Evolutionary conservation across 768 basidiomycete species (phyloP).

Genomic region (Kockovaella imperatae): DNA sequence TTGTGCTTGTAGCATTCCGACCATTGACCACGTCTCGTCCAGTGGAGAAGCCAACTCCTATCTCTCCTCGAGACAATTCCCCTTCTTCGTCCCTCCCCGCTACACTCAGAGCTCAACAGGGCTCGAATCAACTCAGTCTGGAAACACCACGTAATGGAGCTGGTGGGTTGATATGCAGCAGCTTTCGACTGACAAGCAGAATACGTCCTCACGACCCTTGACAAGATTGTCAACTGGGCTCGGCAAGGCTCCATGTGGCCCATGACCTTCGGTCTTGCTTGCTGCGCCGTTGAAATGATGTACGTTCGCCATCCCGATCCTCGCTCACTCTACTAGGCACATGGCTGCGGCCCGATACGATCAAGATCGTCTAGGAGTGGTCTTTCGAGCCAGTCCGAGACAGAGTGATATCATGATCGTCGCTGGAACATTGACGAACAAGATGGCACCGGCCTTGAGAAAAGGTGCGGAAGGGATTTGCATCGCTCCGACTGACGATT

Average conservation of each 20-base stretch:
- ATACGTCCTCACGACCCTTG: slow-evolving; percentile 90
- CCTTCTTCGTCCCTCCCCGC: slow-evolving; percentile 39
- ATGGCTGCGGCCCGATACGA: slow-evolving; percentile 99
- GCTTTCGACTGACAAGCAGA: slow-evolving; percentile 50
- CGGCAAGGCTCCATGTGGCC: slow-evolving; percentile 99
- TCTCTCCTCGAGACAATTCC: too few relatives aligned
- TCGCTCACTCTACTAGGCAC: slow-evolving; percentile 68
- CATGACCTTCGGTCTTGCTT: slow-evolving; percentile 94
- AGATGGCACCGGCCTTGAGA: slow-evolving; percentile 96
- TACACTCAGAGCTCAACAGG: slow-evolving; percentile 64
- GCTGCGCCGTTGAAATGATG: slow-evolving; percentile 84
- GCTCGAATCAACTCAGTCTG: slow-evolving; percentile 75
- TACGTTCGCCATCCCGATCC: slow-evolving; percentile 7
- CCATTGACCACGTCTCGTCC: too few relatives aligned
- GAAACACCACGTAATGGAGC: slow-evolving; percentile 84
- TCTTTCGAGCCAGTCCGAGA: slow-evolving; percentile 98
- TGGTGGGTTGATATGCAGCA: slow-evolving; percentile 50
- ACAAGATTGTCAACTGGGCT: slow-evolving; percentile 97
- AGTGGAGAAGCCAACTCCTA: too few relatives aligned
- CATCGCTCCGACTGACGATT: background rate
- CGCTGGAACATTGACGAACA: slow-evolving; percentile 96
- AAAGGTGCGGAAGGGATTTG: slow-evolving; percentile 53
- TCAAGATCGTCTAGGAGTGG: slow-evolving; percentile 91
- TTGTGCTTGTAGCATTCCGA: too few relatives aligned
- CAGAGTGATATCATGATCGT: slow-evolving; percentile 99